These are phyloP conservation scores for Fusarium anthophilum DNA, from an alignment of 2,329 filamentous ascomycete genomes.

Conservation along the genomic window DNA sequence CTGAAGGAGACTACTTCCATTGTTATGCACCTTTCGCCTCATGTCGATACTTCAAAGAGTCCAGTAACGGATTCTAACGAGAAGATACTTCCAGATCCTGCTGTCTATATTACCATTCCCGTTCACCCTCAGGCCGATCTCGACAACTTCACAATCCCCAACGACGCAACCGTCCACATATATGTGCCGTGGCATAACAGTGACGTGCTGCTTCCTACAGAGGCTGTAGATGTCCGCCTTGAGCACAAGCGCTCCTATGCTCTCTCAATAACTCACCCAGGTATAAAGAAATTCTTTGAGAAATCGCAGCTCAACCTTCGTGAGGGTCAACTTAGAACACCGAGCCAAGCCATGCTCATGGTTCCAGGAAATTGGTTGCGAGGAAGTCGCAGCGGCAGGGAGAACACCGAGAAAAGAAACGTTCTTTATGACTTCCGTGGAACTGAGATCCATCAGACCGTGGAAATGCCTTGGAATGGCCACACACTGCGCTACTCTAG, in stretches of 20 bases:
- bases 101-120: conserved; percentile 46
- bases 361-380: conserved; percentile 18
- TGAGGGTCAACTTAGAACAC: conserved; percentile 54
- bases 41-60: neutral
- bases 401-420: neutral
- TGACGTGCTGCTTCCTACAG: conserved; percentile 58
- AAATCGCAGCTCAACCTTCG: conserved; percentile 57
- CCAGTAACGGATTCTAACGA: conserved; percentile 23
- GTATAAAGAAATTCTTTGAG: conserved; percentile 54
- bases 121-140: conserved; percentile 43
- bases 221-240: conserved; percentile 60
- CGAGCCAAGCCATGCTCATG: conserved; percentile 38
- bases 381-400: neutral
- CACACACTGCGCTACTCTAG: conserved; percentile 61
- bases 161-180: conserved; percentile 46
- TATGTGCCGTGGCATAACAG: conserved; percentile 43
- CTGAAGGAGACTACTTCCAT: conserved; percentile 47
- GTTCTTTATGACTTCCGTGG: conserved; percentile 57
- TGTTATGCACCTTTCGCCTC: conserved; percentile 58
- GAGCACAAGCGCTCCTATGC: conserved; percentile 49
- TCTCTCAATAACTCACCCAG: conserved; percentile 50
- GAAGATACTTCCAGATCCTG: conserved; percentile 20
- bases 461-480: conserved; percentile 53
- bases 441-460: conserved; percentile 60
- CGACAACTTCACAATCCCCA: conserved; percentile 41